These are phyloP conservation scores for Withania somnifera DNA, from an alignment of 305 asterid genomes.

Conservation along the genomic window DNA sequence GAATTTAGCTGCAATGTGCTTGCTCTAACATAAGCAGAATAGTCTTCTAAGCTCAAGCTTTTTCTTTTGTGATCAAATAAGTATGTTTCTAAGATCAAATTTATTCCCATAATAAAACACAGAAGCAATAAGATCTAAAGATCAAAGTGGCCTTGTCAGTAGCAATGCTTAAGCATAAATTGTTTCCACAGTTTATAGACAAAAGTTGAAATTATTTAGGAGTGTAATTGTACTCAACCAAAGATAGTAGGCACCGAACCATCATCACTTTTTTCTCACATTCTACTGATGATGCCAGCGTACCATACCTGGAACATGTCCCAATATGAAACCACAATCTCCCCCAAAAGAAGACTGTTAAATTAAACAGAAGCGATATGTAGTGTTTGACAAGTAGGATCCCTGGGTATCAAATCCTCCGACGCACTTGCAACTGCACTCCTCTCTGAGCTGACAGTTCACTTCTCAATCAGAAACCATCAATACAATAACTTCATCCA, in stretches of 20 bases:
- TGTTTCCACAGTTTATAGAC: not conserved
- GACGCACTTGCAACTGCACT: too few species aligned
- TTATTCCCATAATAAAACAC: not conserved
- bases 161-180: not conserved
- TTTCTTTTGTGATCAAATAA: not conserved
- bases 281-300: not conserved
- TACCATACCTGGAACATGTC: too few species aligned
- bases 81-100: not conserved
- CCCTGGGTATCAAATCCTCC: conserved; percentile 45
- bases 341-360: conserved; percentile 4
- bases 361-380: conserved; percentile 48
- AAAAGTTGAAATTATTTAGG: not conserved
- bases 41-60: not conserved
- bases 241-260: not conserved
- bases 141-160: not conserved
- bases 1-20: conserved; percentile 41
- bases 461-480: too few species aligned
- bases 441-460: too few species aligned
- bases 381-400: conserved; percentile 42
- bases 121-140: not conserved
- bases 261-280: not conserved
- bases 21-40: conserved; percentile 20
- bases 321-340: too few species aligned
- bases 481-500: too few species aligned
- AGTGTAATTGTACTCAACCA: not conserved